phyloP scores from a whole-genome alignment of 2,329 filamentous ascomycete genomes.

The Penicillium hordei region DNA sequence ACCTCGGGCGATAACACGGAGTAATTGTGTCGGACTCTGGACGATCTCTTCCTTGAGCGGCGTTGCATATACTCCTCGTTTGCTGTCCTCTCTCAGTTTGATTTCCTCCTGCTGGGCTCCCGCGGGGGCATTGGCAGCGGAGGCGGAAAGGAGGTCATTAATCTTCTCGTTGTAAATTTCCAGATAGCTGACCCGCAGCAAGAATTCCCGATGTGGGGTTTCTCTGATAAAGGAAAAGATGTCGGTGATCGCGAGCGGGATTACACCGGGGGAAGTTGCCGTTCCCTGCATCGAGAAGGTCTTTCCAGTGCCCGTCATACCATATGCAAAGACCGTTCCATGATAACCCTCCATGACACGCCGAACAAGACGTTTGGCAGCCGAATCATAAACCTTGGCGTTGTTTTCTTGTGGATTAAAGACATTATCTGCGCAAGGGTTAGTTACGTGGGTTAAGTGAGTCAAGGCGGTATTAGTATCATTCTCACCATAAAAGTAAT shows the following conservation, averaged over 20 bases:
- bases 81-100: constrained; percentile 93
- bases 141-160: constrained; percentile 82
- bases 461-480: background rate
- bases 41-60: constrained; percentile 98
- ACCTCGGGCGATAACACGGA: constrained; percentile 91
- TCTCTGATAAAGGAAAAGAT: constrained; percentile 99
- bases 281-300: constrained; percentile 99
- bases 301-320: constrained; percentile 98
- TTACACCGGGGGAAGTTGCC: constrained; percentile 90
- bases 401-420: constrained; percentile 95
- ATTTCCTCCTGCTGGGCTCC: constrained; percentile 78
- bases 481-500: constrained; percentile 81
- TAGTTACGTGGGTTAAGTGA: background rate
- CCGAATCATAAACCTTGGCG: constrained; percentile 88
- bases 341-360: constrained; percentile 99
- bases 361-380: constrained; percentile 88
- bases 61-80: constrained; percentile 92
- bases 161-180: constrained; percentile 99
- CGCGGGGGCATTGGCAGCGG: constrained; percentile 58
- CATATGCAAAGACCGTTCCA: constrained; percentile 96
- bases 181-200: constrained; percentile 93
- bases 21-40: constrained; percentile 90
- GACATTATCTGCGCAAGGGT: constrained; percentile 72
- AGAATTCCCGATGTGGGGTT: constrained; percentile 88
- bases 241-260: constrained; percentile 94